phyloP scores from a whole-genome alignment of 345 rosid genomes.

The Jatropha curcas region DNA sequence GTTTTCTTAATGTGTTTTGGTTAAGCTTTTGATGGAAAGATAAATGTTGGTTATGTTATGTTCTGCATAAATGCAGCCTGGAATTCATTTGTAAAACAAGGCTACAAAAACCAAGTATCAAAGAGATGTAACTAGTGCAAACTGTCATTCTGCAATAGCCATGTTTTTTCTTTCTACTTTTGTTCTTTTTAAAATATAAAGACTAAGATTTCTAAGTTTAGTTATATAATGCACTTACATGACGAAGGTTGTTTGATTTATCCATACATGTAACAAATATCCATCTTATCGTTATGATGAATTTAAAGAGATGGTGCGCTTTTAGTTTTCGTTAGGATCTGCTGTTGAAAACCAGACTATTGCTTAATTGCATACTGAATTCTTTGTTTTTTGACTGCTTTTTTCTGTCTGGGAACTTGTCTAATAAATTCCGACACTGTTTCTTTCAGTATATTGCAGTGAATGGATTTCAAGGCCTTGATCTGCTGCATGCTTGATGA shows the following conservation, averaged over 20 bases:
- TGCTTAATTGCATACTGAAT: background rate
- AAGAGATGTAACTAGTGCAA: background rate
- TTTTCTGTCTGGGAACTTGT: background rate
- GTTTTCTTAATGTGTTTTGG: background rate
- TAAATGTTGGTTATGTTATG: background rate
- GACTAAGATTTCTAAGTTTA: background rate
- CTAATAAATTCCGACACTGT: background rate
- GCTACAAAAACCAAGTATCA: no score
- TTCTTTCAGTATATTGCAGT: conserved; percentile 11
- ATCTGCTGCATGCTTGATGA: background rate
- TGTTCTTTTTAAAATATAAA: background rate
- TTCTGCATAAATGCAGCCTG: background rate
- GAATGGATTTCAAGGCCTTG: background rate
- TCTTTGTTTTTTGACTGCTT: background rate
- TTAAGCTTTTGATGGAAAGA: background rate
- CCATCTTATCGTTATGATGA: background rate
- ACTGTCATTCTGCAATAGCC: background rate
- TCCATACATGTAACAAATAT: background rate
- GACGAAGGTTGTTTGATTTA: background rate
- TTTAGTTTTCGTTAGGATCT: background rate
- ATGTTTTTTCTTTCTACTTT: background rate
- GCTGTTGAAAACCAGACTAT: background rate
- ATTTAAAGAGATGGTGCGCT: background rate
- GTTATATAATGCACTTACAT: background rate
- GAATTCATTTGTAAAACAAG: background rate